These are phyloP conservation scores for Boletus reticulatus DNA, from an alignment of 768 basidiomycete genomes.

Conservation along the genomic window DNA sequence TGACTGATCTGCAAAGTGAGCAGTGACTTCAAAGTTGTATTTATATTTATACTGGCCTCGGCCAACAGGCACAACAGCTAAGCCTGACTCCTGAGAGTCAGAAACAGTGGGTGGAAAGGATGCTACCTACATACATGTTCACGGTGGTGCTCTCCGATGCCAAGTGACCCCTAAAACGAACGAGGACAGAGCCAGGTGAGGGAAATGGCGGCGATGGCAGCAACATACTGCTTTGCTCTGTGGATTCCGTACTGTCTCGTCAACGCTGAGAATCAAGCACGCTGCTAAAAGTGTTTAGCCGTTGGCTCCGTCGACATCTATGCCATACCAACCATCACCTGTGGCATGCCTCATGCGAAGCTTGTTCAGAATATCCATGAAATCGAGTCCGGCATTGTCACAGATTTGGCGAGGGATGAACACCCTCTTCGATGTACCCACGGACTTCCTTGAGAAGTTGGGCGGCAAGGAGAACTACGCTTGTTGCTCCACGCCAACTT, in stretches of 20 bases:
- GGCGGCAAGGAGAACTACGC: slow-evolving; percentile 90
- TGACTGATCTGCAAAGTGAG: too few relatives aligned
- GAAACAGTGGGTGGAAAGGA: too few relatives aligned
- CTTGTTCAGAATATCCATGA: slow-evolving; percentile 96
- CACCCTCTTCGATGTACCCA: slow-evolving; percentile 92
- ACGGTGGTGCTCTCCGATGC: too few relatives aligned
- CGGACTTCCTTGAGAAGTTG: slow-evolving; percentile 93
- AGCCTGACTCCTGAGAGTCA: too few relatives aligned
- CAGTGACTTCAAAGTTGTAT: too few relatives aligned
- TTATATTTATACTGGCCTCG: too few relatives aligned
- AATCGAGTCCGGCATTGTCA: slow-evolving; percentile 97
- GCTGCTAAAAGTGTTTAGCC: slow-evolving; percentile 93
- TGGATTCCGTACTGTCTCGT: slow-evolving; percentile 96
- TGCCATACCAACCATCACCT: slow-evolving; percentile 88
- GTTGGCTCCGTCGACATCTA: slow-evolving; percentile 87
- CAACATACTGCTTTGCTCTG: slow-evolving; percentile 86
- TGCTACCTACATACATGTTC: too few relatives aligned
- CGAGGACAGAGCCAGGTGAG: too few relatives aligned
- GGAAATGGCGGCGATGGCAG: too few relatives aligned
- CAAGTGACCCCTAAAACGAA: too few relatives aligned
- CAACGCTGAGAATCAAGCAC: slow-evolving; percentile 95
- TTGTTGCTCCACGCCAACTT: slow-evolving; percentile 97
- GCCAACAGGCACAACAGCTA: too few relatives aligned
- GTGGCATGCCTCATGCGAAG: slow-evolving; percentile 94
- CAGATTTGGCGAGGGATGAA: slow-evolving; percentile 99